Percentiles rank a stretch among this genome's conserved stretches.
These are phyloP conservation scores for Jamesozyma gamospora DNA, from an alignment of 805 yeast genomes.

Conservation along the genomic window DNA sequence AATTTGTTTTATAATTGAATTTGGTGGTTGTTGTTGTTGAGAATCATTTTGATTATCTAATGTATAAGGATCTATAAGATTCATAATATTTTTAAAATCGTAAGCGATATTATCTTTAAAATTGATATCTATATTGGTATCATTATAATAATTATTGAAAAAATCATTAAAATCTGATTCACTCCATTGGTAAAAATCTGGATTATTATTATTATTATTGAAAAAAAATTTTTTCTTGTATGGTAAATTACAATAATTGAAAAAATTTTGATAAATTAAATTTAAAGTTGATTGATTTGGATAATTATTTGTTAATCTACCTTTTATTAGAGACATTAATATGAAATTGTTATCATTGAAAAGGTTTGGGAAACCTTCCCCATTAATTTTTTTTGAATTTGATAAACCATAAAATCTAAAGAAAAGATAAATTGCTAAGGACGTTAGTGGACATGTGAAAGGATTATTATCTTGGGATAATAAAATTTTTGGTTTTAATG, in stretches of 20 bases:
- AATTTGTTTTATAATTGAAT: slow-evolving; percentile 15
- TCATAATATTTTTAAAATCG: slow-evolving; percentile 18
- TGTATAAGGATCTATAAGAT: slow-evolving; percentile 11
- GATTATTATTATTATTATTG: slow-evolving; percentile 4
- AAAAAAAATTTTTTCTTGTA: slow-evolving; percentile 24
- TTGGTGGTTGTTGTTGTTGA: slow-evolving; percentile 7
- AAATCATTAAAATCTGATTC: not conserved
- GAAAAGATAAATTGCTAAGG: slow-evolving; percentile 23
- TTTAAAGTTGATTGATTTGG: slow-evolving; percentile 25
- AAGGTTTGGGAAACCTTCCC: slow-evolving; percentile 27
- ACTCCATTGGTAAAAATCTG: slow-evolving; percentile 3
- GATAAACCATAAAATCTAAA: slow-evolving; percentile 25
- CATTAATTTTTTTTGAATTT: slow-evolving; percentile 12
- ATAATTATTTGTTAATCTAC: slow-evolving; percentile 20
- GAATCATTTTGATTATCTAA: not conserved
- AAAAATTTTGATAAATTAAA: slow-evolving; percentile 20
- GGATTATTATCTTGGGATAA: slow-evolving; percentile 17
- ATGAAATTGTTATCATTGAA: slow-evolving; percentile 3
- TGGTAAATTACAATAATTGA: slow-evolving; percentile 25
- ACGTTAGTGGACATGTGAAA: slow-evolving; percentile 22
- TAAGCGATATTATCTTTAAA: slow-evolving; percentile 16
- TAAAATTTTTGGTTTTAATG: slow-evolving; percentile 12
- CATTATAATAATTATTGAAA: not conserved
- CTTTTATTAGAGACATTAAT: slow-evolving; percentile 18
- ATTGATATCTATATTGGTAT: not conserved